Evolutionary conservation across 768 basidiomycete species (phyloP).

Genomic region (Galerina marginata): DNA sequence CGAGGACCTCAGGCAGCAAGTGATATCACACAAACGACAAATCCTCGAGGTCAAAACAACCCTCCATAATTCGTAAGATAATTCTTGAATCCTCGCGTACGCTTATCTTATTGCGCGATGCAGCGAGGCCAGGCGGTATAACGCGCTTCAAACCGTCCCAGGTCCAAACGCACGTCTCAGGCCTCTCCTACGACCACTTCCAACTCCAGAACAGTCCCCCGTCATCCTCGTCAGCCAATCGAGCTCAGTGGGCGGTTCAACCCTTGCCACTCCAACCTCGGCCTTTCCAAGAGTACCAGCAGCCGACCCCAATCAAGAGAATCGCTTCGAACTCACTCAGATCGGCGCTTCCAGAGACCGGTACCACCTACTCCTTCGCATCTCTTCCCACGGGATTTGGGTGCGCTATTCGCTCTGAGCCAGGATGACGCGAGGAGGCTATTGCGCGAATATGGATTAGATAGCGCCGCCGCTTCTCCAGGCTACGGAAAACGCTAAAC

Average conservation of each 20-base stretch:
- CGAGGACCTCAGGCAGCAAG: conserved; percentile 42
- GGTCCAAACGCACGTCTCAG: conserved; percentile 48
- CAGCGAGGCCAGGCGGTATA: conserved; percentile 54
- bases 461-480: conserved; percentile 35
- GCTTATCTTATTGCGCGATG: background rate
- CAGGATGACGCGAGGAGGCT: conserved; percentile 46
- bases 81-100: background rate
- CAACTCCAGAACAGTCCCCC: conserved; percentile 53
- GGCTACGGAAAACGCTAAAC: conserved; percentile 25
- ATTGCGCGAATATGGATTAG: conserved; percentile 50
- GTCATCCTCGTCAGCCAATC: conserved; percentile 31
- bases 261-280: conserved; percentile 32
- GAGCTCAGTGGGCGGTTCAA: conserved; percentile 28
- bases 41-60: conserved; percentile 48
- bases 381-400: conserved; percentile 52
- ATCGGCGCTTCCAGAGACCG: conserved; percentile 25
- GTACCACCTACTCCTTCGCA: conserved; percentile 45
- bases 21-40: conserved; percentile 46
- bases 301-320: conserved; percentile 34
- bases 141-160: conserved; percentile 29
- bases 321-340: conserved; percentile 24
- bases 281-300: conserved; percentile 34
- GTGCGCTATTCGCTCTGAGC: conserved; percentile 48
- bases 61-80: conserved; percentile 53
- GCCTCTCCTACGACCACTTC: conserved; percentile 56